These are phyloP conservation scores for Cercospora citrullina DNA, from an alignment of 2,329 filamentous ascomycete species.

Conservation along the genomic window DNA sequence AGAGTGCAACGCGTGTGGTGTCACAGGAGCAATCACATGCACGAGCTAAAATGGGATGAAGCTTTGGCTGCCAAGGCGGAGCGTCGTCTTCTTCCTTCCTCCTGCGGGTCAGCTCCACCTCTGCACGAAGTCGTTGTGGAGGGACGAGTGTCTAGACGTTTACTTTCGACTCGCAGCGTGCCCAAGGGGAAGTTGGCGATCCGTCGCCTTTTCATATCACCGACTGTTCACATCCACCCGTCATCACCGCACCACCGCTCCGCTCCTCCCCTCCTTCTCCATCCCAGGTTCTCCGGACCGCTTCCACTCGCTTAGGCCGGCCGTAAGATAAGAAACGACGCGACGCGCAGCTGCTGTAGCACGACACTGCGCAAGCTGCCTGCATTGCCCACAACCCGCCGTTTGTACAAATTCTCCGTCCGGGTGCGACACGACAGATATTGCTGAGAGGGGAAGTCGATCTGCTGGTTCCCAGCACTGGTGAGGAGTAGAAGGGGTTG, in stretches of 20 bases:
- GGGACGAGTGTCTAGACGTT: neutral
- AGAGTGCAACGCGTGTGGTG: neutral
- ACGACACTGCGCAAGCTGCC: neutral
- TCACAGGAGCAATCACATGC: neutral
- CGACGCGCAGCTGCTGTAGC: constrained; percentile 3
- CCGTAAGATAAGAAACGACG: neutral
- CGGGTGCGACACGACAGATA: neutral
- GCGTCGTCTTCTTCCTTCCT: neutral
- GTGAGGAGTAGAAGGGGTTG: neutral
- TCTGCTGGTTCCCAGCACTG: neutral
- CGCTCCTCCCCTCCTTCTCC: neutral
- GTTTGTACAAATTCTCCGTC: constrained; percentile 4
- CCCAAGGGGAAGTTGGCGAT: neutral
- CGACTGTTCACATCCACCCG: neutral
- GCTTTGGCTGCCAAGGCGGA: neutral
- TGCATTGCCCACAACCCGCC: neutral
- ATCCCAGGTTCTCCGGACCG: constrained; percentile 9
- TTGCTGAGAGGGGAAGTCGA: neutral
- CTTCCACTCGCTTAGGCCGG: constrained; percentile 9
- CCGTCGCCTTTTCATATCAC: neutral
- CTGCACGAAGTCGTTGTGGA: neutral
- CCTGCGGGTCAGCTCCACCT: neutral
- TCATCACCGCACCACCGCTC: neutral
- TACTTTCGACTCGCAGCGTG: neutral
- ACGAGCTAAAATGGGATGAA: neutral